These are phyloP conservation scores for Parasitella parasitica DNA, from an alignment of 371 early-diverging fungal species.

Conservation along the genomic window DNA sequence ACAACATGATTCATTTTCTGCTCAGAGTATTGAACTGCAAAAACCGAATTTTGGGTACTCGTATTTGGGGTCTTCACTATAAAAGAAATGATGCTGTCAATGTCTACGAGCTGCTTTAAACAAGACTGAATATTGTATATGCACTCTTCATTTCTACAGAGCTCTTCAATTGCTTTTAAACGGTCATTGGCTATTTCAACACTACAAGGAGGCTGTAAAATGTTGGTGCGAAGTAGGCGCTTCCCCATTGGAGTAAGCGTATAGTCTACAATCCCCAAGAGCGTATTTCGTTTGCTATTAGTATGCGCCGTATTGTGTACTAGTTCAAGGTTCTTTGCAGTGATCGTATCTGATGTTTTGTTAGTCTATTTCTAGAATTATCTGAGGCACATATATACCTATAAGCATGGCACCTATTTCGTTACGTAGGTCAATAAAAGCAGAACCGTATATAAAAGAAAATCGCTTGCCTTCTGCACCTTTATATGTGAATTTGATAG, in stretches of 20 bases:
- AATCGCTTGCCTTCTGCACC: constrained; percentile 54
- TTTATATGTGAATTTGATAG: constrained; percentile 67
- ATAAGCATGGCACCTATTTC: constrained; percentile 57
- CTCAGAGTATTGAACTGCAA: constrained; percentile 58
- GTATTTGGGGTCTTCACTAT: constrained; percentile 22
- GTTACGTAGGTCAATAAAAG: background rate
- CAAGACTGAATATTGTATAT: constrained; percentile 41
- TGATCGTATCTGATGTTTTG: constrained; percentile 41
- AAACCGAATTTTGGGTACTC: constrained; percentile 26
- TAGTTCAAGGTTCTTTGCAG: constrained; percentile 68
- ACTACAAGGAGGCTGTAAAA: constrained; percentile 67
- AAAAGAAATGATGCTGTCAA: constrained; percentile 31
- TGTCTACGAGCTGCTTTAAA: constrained; percentile 24
- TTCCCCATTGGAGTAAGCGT: constrained; percentile 75
- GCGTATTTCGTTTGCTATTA: constrained; percentile 35
- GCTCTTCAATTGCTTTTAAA: constrained; percentile 56
- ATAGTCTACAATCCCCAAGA: constrained; percentile 58
- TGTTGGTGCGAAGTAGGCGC: constrained; percentile 69
- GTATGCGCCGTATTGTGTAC: constrained; percentile 44
- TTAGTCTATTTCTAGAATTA: background rate
- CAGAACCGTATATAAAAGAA: no score
- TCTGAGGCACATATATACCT: constrained; percentile 29
- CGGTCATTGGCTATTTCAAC: constrained; percentile 35
- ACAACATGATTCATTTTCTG: constrained; percentile 75
- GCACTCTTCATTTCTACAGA: constrained; percentile 29